Evolutionary conservation across 1,139 yeast species (phyloP).

Genomic region (Candida pseudocylindracea): DNA sequence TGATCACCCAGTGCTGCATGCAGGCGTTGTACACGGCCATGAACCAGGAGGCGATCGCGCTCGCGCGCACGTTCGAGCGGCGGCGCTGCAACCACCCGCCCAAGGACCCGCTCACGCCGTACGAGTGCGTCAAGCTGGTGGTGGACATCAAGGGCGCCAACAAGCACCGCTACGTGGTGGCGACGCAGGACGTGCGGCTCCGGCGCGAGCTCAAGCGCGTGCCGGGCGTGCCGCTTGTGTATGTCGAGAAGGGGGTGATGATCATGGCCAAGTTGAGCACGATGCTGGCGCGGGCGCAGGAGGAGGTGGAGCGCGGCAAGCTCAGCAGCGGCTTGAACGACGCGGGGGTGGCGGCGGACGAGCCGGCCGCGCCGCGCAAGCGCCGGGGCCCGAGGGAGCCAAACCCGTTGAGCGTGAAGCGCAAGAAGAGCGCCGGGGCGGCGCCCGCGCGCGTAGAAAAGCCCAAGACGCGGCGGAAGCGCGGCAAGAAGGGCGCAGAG

Average conservation of each 20-base stretch:
- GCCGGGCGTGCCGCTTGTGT: conserved; percentile 81
- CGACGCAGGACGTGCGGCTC: conserved; percentile 53
- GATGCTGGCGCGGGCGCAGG: conserved; percentile 36
- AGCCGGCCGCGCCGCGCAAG: conserved; percentile 17
- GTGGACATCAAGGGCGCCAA: conserved; percentile 54
- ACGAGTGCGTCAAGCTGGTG: conserved; percentile 55
- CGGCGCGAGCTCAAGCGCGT: conserved; percentile 45
- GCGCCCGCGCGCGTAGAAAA: conserved; percentile 1
- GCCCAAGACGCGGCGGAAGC: no score
- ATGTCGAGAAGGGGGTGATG: conserved; percentile 82
- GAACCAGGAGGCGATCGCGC: conserved; percentile 50
- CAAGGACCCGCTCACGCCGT: conserved; percentile 39
- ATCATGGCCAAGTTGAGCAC: conserved; percentile 83
- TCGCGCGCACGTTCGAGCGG: conserved; percentile 72
- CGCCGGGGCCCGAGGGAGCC: conserved; percentile 54
- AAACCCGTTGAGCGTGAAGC: conserved; percentile 65
- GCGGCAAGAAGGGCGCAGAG: no score
- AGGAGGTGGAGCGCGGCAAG: conserved; percentile 36
- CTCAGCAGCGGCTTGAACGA: conserved; percentile 60
- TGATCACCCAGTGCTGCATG: conserved; percentile 94
- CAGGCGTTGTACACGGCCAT: conserved; percentile 55
- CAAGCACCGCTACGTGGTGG: conserved; percentile 79
- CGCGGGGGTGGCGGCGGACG: conserved; percentile 16
- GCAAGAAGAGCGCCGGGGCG: conserved; percentile 17
- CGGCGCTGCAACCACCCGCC: conserved; percentile 41